Evolutionary conservation across 257 asterid species (phyloP), one percentile per base, ranked within the genome.

Genomic region (Solanum lycopersicoides): DNA sequence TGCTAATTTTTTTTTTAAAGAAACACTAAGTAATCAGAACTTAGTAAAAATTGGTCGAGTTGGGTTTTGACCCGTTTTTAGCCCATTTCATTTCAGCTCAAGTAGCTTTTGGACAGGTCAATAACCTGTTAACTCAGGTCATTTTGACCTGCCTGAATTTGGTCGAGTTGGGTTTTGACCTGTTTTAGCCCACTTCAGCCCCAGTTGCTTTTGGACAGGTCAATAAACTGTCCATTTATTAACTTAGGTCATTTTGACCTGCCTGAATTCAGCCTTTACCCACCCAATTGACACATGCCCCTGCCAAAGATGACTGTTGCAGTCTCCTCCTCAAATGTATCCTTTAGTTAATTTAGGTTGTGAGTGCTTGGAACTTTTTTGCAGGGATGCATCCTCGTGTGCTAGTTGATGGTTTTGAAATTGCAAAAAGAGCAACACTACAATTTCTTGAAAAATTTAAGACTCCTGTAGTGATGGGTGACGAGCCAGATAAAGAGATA

Each of bases 321-420:
- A 25, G 68, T 12, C 12, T 80, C 56, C 71, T 86, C 12, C 20
- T 14, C 50, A 34, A 50, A 73, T 53, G 18, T 47, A 35, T 34
- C 18, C 35, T 53, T 72, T 82, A 73, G 86, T 75, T 79, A 79
- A 83, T 88, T 60, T 87, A 83, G 12, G 83, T 68, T 47, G 59
- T 76, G 66, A 66, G 74, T 65, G 83, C 30, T 50, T 69, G 32
- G 18, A 28, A 30, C 41, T 86, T 79, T 35, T 85, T 79, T 94
- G 83, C 93, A 97, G 99, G 99, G 89, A 95, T 94, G 96, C 99
- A 97, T 93, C 99, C 99, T 30, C 99, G 99, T 82, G 98, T 97
- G 77, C 90, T 97, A 59, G 99, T 95, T 80, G 99, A 97, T 95
- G 99, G 99, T 60, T 95, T 95, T 89, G 99, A 97, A 90, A 95